Percentiles rank a stretch among this genome's conserved stretches.
phyloP scores from a whole-genome alignment of 305 asterid genomes.

The Fraxinus xanthoxyloides region DNA sequence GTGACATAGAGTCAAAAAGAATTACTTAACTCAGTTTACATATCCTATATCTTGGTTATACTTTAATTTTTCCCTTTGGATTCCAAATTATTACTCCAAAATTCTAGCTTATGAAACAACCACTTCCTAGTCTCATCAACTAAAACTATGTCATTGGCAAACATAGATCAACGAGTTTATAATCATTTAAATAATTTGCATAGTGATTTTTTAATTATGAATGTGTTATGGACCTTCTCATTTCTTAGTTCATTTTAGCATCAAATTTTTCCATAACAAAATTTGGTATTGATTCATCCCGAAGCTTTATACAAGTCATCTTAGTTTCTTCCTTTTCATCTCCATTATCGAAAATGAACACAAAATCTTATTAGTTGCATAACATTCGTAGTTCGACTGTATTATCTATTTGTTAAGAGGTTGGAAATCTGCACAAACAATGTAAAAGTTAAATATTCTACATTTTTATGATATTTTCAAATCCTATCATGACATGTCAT shows the following conservation, averaged over 20 bases:
- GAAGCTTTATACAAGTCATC: neutral
- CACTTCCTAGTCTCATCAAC: too few species aligned
- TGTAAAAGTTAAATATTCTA: too few species aligned
- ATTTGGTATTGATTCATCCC: neutral
- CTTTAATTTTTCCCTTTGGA: too few species aligned
- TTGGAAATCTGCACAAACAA: conserved; percentile 31
- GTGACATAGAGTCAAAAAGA: neutral
- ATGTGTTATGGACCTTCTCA: neutral
- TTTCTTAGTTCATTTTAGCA: neutral
- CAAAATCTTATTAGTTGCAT: neutral
- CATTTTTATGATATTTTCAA: too few species aligned
- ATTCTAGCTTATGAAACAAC: too few species aligned
- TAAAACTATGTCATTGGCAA: neutral
- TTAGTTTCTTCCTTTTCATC: neutral
- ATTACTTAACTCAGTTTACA: neutral
- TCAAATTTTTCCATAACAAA: neutral
- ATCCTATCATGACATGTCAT: neutral
- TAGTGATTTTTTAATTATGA: neutral
- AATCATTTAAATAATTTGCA: neutral
- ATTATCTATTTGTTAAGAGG: conserved; percentile 23
- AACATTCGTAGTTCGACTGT: conserved; percentile 30
- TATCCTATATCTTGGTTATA: neutral
- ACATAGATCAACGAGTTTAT: too few species aligned
- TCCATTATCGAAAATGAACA: neutral
- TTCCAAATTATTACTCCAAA: neutral